These are phyloP conservation scores for Kitagawia praeruptora DNA, from an alignment of 129 eudicot genomes.

Conservation along the genomic window DNA sequence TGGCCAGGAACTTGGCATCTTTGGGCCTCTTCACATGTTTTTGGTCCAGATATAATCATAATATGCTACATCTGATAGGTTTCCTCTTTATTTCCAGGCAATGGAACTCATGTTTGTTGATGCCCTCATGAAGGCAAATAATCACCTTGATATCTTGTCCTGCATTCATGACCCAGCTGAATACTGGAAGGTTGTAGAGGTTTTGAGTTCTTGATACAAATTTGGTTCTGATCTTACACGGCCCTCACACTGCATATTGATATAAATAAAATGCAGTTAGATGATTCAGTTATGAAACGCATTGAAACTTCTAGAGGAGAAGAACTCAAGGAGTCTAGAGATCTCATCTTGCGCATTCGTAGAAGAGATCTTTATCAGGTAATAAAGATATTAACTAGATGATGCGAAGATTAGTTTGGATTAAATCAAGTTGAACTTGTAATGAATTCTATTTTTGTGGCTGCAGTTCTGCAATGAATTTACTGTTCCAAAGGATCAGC, in stretches of 20 bases:
- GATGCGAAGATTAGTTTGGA: neutral
- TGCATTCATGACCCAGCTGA: slow-evolving; percentile 60
- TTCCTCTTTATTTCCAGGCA: slow-evolving; percentile 39
- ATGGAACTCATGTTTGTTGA: slow-evolving; percentile 87
- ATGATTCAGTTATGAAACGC: slow-evolving; percentile 68
- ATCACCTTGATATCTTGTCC: slow-evolving; percentile 36
- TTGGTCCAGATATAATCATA: neutral
- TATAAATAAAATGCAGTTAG: slow-evolving; percentile 49
- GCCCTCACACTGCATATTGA: neutral
- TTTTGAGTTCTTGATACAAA: neutral
- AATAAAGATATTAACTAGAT: neutral
- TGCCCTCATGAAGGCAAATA: slow-evolving; percentile 68
- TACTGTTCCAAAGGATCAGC: slow-evolving; percentile 74
- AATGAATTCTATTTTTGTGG: neutral
- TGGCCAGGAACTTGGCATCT: neutral
- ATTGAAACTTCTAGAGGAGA: slow-evolving; percentile 50
- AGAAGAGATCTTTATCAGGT: slow-evolving; percentile 86
- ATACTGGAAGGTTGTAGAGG: slow-evolving; percentile 79
- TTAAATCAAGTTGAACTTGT: neutral
- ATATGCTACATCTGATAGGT: neutral
- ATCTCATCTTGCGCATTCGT: slow-evolving; percentile 60
- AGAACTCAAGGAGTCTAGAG: slow-evolving; percentile 75
- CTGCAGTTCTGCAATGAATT: slow-evolving; percentile 87
- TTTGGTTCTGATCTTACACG: slow-evolving; percentile 1
- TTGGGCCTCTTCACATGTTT: neutral